A percentile compares a stretch with the other conserved stretches of the same genome.
Conservation (phyloP, 768 basidiomycete species). For the Pleurotus tuber-regium region DNA sequence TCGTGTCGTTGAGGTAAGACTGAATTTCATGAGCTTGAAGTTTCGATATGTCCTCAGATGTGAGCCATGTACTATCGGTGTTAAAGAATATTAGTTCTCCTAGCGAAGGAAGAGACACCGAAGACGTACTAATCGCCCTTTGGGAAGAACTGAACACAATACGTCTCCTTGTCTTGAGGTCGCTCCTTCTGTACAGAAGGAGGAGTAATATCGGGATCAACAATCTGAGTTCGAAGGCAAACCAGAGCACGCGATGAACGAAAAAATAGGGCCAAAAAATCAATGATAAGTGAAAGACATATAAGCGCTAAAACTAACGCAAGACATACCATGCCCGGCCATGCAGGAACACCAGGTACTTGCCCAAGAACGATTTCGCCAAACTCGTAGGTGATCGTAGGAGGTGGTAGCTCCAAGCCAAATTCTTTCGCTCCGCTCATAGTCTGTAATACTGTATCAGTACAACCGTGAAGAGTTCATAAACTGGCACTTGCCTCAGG, state of each 20-base stretch:
- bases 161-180: slow-evolving; percentile 71
- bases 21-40: slow-evolving; percentile 80
- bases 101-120: slow-evolving; percentile 8
- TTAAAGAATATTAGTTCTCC: slow-evolving; percentile 8
- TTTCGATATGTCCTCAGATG: slow-evolving; percentile 76
- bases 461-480: too few species aligned
- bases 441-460: too few species aligned
- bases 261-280: not conserved
- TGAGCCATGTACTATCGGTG: slow-evolving; percentile 75
- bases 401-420: slow-evolving; percentile 33
- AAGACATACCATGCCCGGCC: slow-evolving; percentile 88
- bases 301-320: slow-evolving; percentile 12
- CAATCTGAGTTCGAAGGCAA: slow-evolving; percentile 53
- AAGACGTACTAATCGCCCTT: slow-evolving; percentile 85
- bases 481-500: too few species aligned
- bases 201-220: slow-evolving; percentile 70
- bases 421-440: slow-evolving; percentile 51
- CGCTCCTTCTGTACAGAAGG: slow-evolving; percentile 62
- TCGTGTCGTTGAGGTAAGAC: slow-evolving; percentile 73
- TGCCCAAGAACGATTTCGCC: slow-evolving; percentile 91
- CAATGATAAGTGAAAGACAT: too few species aligned
- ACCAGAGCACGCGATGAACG: slow-evolving; percentile 1
- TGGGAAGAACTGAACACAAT: slow-evolving; percentile 86
- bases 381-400: slow-evolving; percentile 48
- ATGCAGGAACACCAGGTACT: slow-evolving; percentile 90